Conservation (phyloP, 495 filamentous ascomycete genomes). For the Podospora fimiseda region DNA sequence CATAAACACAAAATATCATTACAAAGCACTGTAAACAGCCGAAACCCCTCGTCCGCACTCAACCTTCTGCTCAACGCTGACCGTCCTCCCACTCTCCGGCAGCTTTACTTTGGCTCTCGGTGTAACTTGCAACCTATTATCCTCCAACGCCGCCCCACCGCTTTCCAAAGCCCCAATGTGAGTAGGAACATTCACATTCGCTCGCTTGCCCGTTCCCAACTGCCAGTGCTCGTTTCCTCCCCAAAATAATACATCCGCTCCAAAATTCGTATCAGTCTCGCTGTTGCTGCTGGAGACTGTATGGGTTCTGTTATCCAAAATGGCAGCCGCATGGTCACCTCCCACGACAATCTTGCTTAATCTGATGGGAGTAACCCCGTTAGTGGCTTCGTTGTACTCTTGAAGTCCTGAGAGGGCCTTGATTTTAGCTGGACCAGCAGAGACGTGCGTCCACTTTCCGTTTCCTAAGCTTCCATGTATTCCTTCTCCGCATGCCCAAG, state of each 20-base stretch:
- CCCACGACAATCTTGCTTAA: conserved; percentile 66
- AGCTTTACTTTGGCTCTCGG: conserved; percentile 64
- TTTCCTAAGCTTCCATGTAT: conserved; percentile 78
- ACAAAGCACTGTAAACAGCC: no score
- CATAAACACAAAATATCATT: no score
- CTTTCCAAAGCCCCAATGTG: conserved; percentile 74
- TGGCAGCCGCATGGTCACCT: conserved; percentile 68
- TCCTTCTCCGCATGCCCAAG: conserved; percentile 79
- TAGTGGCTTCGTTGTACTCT: conserved; percentile 73
- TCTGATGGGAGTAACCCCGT: conserved; percentile 68
- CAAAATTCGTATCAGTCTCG: conserved; percentile 67
- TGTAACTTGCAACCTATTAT: conserved; percentile 79
- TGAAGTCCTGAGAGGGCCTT: conserved; percentile 73
- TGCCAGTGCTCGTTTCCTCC: conserved; percentile 92
- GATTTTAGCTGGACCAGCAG: conserved; percentile 71
- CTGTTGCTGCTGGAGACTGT: conserved; percentile 44
- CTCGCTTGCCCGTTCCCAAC: conserved; percentile 83
- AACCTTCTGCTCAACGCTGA: conserved; percentile 77
- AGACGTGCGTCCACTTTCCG: conserved; percentile 85
- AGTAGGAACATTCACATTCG: conserved; percentile 62
- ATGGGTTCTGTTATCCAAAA: conserved; percentile 72
- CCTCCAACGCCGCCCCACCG: conserved; percentile 39
- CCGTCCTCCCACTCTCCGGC: conserved; percentile 56
- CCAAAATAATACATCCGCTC: conserved; percentile 84
- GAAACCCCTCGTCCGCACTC: conserved; percentile 81